Evolutionary conservation across 2,329 filamentous ascomycete genomes (phyloP).

Genomic region (Scolecobasidium constrictum): DNA sequence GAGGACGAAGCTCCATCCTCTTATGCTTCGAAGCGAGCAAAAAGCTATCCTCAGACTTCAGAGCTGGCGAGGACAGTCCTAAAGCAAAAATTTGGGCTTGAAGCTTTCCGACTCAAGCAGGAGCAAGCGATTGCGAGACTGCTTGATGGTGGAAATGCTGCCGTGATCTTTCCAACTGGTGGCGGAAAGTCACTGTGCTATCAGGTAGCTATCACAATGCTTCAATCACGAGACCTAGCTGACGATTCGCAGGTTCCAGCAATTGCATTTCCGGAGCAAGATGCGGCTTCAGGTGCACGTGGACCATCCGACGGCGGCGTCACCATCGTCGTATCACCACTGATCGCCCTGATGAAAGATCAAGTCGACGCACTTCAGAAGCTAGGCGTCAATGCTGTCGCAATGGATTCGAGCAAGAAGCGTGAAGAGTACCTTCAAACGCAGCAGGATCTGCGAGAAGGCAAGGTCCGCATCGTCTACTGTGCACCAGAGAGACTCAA

Average conservation of each 20-base stretch:
- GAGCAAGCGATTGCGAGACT: slow-evolving; percentile 32
- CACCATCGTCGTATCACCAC: slow-evolving; percentile 80
- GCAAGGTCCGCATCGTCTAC: slow-evolving; percentile 43
- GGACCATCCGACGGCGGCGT: slow-evolving; percentile 63
- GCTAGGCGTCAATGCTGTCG: slow-evolving; percentile 41
- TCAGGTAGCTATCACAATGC: slow-evolving; percentile 20
- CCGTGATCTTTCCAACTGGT: slow-evolving; percentile 32
- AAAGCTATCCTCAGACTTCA: neutral
- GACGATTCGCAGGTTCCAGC: slow-evolving; percentile 23
- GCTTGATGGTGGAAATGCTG: slow-evolving; percentile 31
- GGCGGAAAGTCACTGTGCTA: slow-evolving; percentile 33
- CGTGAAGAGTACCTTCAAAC: slow-evolving; percentile 28
- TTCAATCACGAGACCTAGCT: slow-evolving; percentile 1
- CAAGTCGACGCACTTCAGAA: slow-evolving; percentile 70
- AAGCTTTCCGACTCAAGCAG: slow-evolving; percentile 34
- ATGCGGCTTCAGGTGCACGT: slow-evolving; percentile 53
- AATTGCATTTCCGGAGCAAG: slow-evolving; percentile 30
- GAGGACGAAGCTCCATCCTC: too few relatives aligned
- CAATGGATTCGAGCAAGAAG: slow-evolving; percentile 45
- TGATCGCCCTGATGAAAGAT: slow-evolving; percentile 88
- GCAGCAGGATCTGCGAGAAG: slow-evolving; percentile 35
- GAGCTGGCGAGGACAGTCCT: slow-evolving; percentile 20
- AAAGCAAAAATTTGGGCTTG: slow-evolving; percentile 28
- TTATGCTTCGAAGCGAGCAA: slow-evolving; percentile 4
- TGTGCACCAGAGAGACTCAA: slow-evolving; percentile 50